Conservation (phyloP, 176 grass and related monocot genomes). For the Guadua angustifolia region DNA sequence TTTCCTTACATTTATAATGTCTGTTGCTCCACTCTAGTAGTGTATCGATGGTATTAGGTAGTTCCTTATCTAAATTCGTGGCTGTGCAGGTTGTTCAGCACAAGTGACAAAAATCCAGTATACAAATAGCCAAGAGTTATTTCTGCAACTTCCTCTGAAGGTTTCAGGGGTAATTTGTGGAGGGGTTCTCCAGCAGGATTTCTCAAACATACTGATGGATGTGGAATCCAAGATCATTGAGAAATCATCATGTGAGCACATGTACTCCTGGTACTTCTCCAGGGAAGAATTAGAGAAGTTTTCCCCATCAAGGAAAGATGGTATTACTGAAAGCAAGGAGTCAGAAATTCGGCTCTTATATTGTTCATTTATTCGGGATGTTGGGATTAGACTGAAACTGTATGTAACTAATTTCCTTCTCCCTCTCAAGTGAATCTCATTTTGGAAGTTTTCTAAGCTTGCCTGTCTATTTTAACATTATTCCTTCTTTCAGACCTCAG, state of each 20-base stretch:
- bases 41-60: background rate
- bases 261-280: constrained; percentile 69
- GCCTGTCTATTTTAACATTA: constrained; percentile 24
- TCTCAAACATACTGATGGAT: constrained; percentile 46
- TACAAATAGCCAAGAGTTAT: background rate
- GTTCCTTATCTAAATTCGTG: background rate
- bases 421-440: constrained; percentile 6
- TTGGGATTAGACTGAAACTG: too few relatives aligned
- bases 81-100: constrained; percentile 3
- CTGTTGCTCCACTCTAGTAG: constrained; percentile 14
- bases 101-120: constrained; percentile 1
- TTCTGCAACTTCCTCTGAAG: constrained; percentile 13
- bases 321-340: constrained; percentile 63
- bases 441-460: constrained; percentile 13
- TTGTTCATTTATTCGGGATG: constrained; percentile 29
- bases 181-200: constrained; percentile 22
- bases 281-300: constrained; percentile 52
- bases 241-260: constrained; percentile 35
- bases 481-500: constrained; percentile 54
- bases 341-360: constrained; percentile 65
- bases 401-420: constrained; percentile 8
- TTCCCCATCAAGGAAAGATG: constrained; percentile 69
- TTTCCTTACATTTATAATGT: constrained; percentile 3
- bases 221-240: constrained; percentile 22
- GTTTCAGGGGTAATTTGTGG: constrained; percentile 10